phyloP scores from a whole-genome alignment of 495 filamentous ascomycete genomes.

The Entonaema liquescens region DNA sequence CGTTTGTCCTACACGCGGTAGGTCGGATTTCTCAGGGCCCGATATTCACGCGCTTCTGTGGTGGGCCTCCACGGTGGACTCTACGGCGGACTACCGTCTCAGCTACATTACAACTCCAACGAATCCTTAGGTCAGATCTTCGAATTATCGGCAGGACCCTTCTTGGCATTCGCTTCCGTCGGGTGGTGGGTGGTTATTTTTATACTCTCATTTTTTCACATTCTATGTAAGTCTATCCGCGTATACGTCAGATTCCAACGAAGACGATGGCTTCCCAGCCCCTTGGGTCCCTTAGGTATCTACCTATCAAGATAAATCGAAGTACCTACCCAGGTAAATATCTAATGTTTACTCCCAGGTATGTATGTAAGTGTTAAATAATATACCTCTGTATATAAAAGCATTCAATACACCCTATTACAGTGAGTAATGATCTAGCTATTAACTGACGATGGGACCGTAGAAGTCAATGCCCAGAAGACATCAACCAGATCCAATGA shows the following conservation, averaged over 20 bases:
- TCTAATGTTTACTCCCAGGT: background rate
- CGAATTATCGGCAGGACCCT: constrained; percentile 9
- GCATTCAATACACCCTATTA: background rate
- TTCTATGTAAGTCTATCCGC: background rate
- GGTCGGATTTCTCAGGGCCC: background rate
- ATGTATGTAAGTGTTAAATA: background rate
- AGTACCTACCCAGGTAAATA: too few relatives aligned
- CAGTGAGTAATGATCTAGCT: background rate
- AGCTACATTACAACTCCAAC: constrained; percentile 8
- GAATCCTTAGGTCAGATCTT: constrained; percentile 10
- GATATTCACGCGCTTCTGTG: constrained; percentile 11
- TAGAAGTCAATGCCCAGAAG: background rate
- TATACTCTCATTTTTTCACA: background rate
- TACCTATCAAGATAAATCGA: background rate
- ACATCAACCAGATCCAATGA: background rate
- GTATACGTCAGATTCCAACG: background rate
- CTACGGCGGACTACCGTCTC: constrained; percentile 1
- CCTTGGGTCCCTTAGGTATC: too few relatives aligned
- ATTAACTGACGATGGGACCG: background rate
- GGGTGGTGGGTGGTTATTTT: background rate
- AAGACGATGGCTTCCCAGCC: background rate
- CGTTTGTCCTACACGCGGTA: constrained; percentile 6
- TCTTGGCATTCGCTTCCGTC: background rate
- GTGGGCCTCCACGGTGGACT: background rate
- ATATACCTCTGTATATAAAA: background rate